These are phyloP conservation scores for Blastocystis sp. DNA, from an alignment of 352 stramenopile genomes.

Conservation along the genomic window DNA sequence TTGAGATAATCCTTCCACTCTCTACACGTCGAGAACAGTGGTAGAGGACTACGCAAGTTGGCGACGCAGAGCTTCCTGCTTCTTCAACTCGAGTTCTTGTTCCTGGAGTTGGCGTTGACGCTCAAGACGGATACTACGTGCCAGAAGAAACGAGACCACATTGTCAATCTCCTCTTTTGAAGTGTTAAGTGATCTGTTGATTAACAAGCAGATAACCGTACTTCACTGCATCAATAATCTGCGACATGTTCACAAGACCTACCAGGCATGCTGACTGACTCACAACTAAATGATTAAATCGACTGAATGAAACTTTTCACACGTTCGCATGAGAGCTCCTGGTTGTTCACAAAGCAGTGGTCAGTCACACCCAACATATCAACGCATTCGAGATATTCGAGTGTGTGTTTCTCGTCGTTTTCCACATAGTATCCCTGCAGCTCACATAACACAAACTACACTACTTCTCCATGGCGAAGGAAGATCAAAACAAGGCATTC, in stretches of 20 bases:
- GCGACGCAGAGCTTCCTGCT: constrained; percentile 11
- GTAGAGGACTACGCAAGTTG: not conserved
- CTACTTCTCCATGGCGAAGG: constrained; percentile 42
- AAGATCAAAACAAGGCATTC: not conserved
- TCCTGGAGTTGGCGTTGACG: not conserved
- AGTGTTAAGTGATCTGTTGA: not conserved
- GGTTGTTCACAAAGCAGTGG: not conserved
- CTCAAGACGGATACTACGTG: constrained; percentile 14
- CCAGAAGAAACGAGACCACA: not conserved
- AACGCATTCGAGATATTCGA: constrained; percentile 25
- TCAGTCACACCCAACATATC: constrained; percentile 48
- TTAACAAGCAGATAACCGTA: not conserved
- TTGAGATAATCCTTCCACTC: constrained; percentile 39
- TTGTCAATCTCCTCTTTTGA: constrained; percentile 15
- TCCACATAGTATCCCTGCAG: constrained; percentile 32
- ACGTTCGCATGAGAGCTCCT: not conserved
- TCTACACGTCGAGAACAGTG: not conserved
- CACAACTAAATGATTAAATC: not conserved
- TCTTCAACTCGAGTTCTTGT: not conserved
- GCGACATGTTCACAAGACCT: constrained; percentile 12
- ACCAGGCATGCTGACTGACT: constrained; percentile 22
- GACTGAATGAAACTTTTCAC: not conserved
- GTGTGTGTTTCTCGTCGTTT: not conserved
- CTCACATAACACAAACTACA: not conserved
- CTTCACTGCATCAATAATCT: constrained; percentile 31